phyloP scores from a whole-genome alignment of 495 filamentous ascomycete species.

The Delitschia confertaspora region DNA sequence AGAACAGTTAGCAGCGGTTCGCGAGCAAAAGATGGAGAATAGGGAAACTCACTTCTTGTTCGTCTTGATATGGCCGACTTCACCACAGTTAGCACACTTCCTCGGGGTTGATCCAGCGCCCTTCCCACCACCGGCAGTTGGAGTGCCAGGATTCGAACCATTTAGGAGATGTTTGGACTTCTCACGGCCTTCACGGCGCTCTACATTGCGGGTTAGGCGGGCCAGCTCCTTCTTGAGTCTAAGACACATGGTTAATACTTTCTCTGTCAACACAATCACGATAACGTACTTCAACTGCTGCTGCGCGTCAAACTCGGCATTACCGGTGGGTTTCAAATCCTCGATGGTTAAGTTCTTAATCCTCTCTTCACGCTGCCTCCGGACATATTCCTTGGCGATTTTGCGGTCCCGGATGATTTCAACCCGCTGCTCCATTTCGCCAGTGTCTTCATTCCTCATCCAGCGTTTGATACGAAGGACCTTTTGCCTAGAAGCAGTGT shows the following conservation, averaged over 20 bases:
- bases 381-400: slow-evolving; percentile 60
- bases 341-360: slow-evolving; percentile 55
- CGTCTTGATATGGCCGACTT: slow-evolving; percentile 96
- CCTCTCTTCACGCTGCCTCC: slow-evolving; percentile 46
- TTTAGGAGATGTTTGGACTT: slow-evolving; percentile 62
- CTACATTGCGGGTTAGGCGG: slow-evolving; percentile 80
- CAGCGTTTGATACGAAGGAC: slow-evolving; percentile 67
- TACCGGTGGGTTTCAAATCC: slow-evolving; percentile 61
- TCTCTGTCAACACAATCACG: not conserved
- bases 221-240: slow-evolving; percentile 69
- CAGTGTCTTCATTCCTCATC: slow-evolving; percentile 51
- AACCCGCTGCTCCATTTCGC: slow-evolving; percentile 48
- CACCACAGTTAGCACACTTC: slow-evolving; percentile 95
- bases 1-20: slow-evolving; percentile 12
- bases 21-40: not conserved
- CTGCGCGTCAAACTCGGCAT: slow-evolving; percentile 59
- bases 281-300: slow-evolving; percentile 46
- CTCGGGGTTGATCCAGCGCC: slow-evolving; percentile 58
- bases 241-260: slow-evolving; percentile 12
- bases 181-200: slow-evolving; percentile 82
- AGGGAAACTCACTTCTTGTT: slow-evolving; percentile 71
- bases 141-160: slow-evolving; percentile 33
- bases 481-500: slow-evolving; percentile 56
- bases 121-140: slow-evolving; percentile 31
- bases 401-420: slow-evolving; percentile 62